Conservation (phyloP, 2,329 filamentous ascomycete genomes). For the Penicillium palitans region DNA sequence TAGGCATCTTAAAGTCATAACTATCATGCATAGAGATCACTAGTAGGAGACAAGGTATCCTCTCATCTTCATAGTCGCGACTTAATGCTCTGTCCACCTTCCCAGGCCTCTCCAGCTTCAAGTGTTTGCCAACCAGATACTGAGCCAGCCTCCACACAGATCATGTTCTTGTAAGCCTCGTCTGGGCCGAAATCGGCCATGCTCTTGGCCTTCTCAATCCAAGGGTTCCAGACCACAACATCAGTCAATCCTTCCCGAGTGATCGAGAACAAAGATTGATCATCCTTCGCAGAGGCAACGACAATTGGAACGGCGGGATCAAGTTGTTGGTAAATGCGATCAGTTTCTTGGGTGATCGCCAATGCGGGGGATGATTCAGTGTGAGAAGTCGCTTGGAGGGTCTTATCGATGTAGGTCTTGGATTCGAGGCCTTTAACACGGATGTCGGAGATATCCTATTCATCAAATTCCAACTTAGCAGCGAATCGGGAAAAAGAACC, state of each 20-base stretch:
- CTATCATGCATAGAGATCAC: slow-evolving; percentile 8
- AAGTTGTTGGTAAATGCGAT: slow-evolving; percentile 77
- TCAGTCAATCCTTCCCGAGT: slow-evolving; percentile 82
- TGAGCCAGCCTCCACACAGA: slow-evolving; percentile 88
- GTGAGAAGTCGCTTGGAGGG: slow-evolving; percentile 62
- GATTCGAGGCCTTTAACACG: slow-evolving; percentile 73
- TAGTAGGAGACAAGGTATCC: not conserved
- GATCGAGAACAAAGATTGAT: slow-evolving; percentile 67
- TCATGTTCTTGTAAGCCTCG: slow-evolving; percentile 87
- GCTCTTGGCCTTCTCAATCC: slow-evolving; percentile 76
- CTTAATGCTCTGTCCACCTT: slow-evolving; percentile 62
- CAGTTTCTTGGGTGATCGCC: slow-evolving; percentile 74
- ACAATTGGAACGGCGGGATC: slow-evolving; percentile 51
- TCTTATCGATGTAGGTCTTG: slow-evolving; percentile 81
- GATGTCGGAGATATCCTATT: slow-evolving; percentile 74
- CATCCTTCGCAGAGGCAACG: slow-evolving; percentile 48
- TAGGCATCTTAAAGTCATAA: slow-evolving; percentile 15
- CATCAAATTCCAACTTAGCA: slow-evolving; percentile 14
- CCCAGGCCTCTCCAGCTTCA: slow-evolving; percentile 73
- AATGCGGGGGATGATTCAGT: slow-evolving; percentile 67
- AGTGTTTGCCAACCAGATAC: slow-evolving; percentile 81
- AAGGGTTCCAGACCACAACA: slow-evolving; percentile 96
- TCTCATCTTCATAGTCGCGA: slow-evolving; percentile 31
- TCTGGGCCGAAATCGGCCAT: slow-evolving; percentile 89
- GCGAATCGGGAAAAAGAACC: not conserved